Percentiles rank a stretch among this genome's conserved stretches.
phyloP scores from a whole-genome alignment of 2,329 filamentous ascomycete genomes.

The Coniochaeta sp. region DNA sequence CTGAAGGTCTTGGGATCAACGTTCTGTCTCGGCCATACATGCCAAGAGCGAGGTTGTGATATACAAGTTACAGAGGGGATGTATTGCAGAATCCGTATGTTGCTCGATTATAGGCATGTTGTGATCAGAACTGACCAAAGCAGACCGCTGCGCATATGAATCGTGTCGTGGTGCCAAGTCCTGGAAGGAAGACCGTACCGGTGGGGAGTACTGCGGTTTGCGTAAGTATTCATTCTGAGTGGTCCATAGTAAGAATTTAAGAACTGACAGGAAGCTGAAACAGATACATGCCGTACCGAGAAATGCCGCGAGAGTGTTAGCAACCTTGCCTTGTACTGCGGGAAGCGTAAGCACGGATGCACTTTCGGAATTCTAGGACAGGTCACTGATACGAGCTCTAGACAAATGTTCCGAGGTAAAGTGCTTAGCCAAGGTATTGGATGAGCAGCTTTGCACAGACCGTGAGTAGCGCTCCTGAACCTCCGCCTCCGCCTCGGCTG shows the following conservation, averaged over 20 bases:
- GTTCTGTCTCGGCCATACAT: conserved; percentile 12
- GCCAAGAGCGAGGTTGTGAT: conserved; percentile 10
- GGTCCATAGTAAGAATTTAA: too few relatives aligned
- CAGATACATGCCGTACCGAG: conserved; percentile 13
- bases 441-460: conserved; percentile 12
- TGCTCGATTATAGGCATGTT: not conserved
- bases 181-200: conserved; percentile 1
- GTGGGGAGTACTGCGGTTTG: conserved; percentile 9
- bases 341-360: conserved; percentile 6
- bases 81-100: conserved; percentile 14
- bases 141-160: conserved; percentile 9
- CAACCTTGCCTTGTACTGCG: conserved; percentile 11
- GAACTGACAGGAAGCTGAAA: not conserved
- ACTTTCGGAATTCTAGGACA: too few relatives aligned
- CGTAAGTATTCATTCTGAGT: conserved; percentile 5
- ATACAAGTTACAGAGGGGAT: conserved; percentile 3
- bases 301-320: conserved; percentile 11
- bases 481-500: too few relatives aligned
- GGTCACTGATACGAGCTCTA: not conserved
- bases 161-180: conserved; percentile 6
- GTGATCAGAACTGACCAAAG: not conserved
- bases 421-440: conserved; percentile 10
- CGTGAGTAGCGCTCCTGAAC: conserved; percentile 4
- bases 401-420: conserved; percentile 11
- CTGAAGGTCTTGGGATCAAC: conserved; percentile 8